phyloP scores from a whole-genome alignment of 2,329 filamentous ascomycete species.

The Botrytis porri region DNA sequence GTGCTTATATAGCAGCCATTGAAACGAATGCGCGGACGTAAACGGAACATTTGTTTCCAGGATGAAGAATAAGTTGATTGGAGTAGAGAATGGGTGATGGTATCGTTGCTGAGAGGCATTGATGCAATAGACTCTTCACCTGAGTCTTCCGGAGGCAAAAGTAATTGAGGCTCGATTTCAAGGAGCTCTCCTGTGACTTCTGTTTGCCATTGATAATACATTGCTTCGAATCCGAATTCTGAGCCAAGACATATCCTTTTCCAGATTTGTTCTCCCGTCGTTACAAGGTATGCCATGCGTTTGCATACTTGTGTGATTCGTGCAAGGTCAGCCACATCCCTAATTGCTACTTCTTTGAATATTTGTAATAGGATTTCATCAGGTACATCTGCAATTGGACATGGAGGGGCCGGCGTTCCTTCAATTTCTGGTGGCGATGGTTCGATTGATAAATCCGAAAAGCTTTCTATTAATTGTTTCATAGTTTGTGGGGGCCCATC shows the following conservation, averaged over 20 bases:
- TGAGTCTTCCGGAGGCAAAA: conserved; percentile 11
- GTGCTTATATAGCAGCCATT: conserved; percentile 96
- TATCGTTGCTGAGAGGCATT: neutral
- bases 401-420: conserved; percentile 69
- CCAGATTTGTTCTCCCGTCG: conserved; percentile 85
- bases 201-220: conserved; percentile 77
- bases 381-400: conserved; percentile 73
- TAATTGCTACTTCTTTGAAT: conserved; percentile 65
- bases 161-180: conserved; percentile 28
- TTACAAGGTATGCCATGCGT: conserved; percentile 78
- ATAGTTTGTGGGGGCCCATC: conserved; percentile 54
- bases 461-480: conserved; percentile 71
- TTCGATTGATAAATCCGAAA: conserved; percentile 67
- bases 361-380: conserved; percentile 84
- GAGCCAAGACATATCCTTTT: conserved; percentile 66
- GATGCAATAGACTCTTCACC: conserved; percentile 9
- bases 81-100: conserved; percentile 8
- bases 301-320: conserved; percentile 81
- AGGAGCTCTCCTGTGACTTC: conserved; percentile 56
- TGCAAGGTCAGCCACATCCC: conserved; percentile 73
- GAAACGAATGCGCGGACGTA: conserved; percentile 83
- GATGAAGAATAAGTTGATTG: conserved; percentile 46
- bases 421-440: conserved; percentile 67
- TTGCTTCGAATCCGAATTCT: conserved; percentile 75
- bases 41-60: conserved; percentile 72